Percentiles rank a stretch among this genome's conserved stretches.
phyloP scores from a whole-genome alignment of 2,329 filamentous ascomycete genomes.

The Colletotrichum higginsianum region DNA sequence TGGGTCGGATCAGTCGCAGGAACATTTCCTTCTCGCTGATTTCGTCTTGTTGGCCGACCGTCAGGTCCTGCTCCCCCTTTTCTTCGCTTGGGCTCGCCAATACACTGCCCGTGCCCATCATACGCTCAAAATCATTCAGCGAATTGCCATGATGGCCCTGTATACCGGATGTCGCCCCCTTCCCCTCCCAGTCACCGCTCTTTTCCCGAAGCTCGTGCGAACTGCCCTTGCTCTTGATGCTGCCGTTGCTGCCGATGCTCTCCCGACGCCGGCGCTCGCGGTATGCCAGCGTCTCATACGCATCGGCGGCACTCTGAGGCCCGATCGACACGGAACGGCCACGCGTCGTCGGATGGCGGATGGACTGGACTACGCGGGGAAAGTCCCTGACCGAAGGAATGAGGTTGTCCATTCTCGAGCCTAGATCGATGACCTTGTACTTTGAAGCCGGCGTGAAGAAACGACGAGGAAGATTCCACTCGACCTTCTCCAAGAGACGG shows the following conservation, averaged over 20 bases:
- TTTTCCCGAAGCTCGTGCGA: conserved; percentile 58
- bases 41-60: conserved; percentile 63
- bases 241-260: conserved; percentile 68
- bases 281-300: conserved; percentile 94
- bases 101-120: conserved; percentile 79
- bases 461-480: conserved; percentile 85
- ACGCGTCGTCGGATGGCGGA: conserved; percentile 79
- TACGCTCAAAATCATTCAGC: conserved; percentile 77
- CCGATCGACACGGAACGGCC: conserved; percentile 90
- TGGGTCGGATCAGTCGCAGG: conserved; percentile 84
- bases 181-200: conserved; percentile 56
- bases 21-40: conserved; percentile 85
- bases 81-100: conserved; percentile 52
- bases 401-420: conserved; percentile 82
- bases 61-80: conserved; percentile 53
- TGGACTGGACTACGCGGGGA: conserved; percentile 83
- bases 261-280: conserved; percentile 76
- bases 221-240: conserved; percentile 61
- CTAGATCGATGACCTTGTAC: conserved; percentile 85
- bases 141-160: conserved; percentile 56
- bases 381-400: conserved; percentile 92
- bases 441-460: conserved; percentile 94
- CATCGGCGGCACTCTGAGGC: conserved; percentile 95
- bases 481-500: conserved; percentile 84
- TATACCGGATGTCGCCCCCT: conserved; percentile 60